These are phyloP conservation scores for Leccinum truebloodii DNA, from an alignment of 768 basidiomycete genomes.

Conservation along the genomic window DNA sequence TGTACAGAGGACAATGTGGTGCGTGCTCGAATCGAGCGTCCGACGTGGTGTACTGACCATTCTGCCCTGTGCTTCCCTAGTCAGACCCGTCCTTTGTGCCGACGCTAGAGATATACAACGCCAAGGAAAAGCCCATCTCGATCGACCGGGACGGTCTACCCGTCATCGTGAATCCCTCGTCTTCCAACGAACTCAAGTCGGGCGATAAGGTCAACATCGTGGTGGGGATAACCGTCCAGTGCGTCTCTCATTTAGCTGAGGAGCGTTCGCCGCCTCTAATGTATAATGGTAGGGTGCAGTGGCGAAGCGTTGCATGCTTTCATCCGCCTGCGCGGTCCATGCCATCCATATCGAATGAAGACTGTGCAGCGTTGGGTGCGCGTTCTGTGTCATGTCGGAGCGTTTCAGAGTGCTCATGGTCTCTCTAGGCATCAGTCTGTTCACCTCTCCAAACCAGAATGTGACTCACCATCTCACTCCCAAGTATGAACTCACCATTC, in stretches of 20 bases:
- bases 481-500: constrained; percentile 47
- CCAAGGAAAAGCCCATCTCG: constrained; percentile 47
- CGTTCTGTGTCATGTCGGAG: constrained; percentile 7
- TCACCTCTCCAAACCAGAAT: constrained; percentile 43
- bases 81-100: constrained; percentile 50
- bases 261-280: constrained; percentile 1
- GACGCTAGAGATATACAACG: constrained; percentile 46
- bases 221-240: constrained; percentile 47
- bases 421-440: constrained; percentile 51
- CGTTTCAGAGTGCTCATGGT: neutral
- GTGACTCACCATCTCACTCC: constrained; percentile 68
- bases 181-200: constrained; percentile 46
- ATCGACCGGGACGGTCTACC: constrained; percentile 39
- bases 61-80: constrained; percentile 34
- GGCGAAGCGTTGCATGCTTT: constrained; percentile 54
- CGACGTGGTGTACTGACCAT: neutral
- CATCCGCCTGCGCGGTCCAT: constrained; percentile 39
- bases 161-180: constrained; percentile 38
- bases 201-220: constrained; percentile 56
- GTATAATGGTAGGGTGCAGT: constrained; percentile 42
- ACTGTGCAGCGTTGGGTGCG: constrained; percentile 58
- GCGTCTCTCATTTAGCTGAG: constrained; percentile 17
- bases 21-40: constrained; percentile 23
- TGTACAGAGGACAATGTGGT: constrained; percentile 58
- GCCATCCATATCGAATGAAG: constrained; percentile 38